Conservation (phyloP, 257 asterid genomes). For the Asclepias syriaca region DNA sequence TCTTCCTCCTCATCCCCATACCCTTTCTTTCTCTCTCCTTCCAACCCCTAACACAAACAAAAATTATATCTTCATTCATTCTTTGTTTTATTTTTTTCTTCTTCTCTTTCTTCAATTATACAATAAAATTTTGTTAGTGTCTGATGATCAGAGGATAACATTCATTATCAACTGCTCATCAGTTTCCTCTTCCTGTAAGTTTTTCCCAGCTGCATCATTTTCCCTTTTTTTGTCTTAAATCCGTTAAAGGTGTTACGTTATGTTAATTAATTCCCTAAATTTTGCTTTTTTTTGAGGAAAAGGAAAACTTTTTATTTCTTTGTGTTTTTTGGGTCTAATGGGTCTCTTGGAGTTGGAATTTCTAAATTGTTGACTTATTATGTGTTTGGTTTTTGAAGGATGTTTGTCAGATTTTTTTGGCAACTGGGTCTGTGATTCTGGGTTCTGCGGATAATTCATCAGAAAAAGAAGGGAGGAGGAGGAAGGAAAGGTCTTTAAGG, state of each 20-base stretch:
- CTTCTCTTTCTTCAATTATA: neutral
- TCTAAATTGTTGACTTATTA: neutral
- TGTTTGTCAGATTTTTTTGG: slow-evolving; percentile 10
- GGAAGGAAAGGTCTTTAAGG: neutral
- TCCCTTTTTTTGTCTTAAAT: neutral
- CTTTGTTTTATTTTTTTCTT: no score
- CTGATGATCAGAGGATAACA: slow-evolving; percentile 3
- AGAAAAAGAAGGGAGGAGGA: neutral
- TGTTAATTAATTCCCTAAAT: neutral
- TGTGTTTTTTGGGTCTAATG: slow-evolving; percentile 22
- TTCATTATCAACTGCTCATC: neutral
- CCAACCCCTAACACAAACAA: slow-evolving; percentile 5
- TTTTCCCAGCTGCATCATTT: neutral
- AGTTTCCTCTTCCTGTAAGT: neutral
- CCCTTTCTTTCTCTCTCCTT: neutral
- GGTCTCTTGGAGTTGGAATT: slow-evolving; percentile 21
- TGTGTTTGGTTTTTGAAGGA: neutral
- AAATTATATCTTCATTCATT: neutral
- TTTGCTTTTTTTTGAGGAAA: neutral
- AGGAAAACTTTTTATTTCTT: neutral
- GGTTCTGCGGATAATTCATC: slow-evolving; percentile 5
- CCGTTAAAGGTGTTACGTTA: neutral
- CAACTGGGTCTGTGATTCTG: slow-evolving; percentile 5
- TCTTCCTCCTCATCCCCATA: neutral
- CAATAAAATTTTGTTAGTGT: neutral